Percentiles rank a stretch among this genome's conserved stretches.
phyloP scores from a whole-genome alignment of 1,284 basidiomycete species.

The Cryptococcus deneoformans region DNA sequence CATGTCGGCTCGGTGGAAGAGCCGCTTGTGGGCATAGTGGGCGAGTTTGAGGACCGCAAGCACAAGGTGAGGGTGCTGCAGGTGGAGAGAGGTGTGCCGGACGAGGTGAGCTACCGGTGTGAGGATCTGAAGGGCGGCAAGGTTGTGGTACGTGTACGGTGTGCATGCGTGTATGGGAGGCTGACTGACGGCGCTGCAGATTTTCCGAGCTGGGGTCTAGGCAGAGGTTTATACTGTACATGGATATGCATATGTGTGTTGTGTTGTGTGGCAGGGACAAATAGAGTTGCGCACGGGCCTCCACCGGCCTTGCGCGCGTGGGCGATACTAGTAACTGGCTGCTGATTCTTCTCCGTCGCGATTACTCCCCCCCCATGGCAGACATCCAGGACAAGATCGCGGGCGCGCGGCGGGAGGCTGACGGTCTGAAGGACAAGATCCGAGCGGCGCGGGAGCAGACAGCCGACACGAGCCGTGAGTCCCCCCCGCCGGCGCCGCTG shows the following conservation, averaged over 20 bases:
- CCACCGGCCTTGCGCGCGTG: too few relatives aligned
- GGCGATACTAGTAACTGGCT: too few relatives aligned
- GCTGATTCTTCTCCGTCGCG: too few relatives aligned
- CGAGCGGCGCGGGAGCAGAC: constrained; percentile 58
- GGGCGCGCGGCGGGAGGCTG: constrained; percentile 91
- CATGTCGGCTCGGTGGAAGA: constrained; percentile 60
- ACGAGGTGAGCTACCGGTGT: constrained; percentile 75
- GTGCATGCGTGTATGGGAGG: too few relatives aligned
- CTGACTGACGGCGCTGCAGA: too few relatives aligned
- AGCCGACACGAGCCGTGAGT: constrained; percentile 89
- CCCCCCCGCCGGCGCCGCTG: background rate
- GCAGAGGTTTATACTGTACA: too few relatives aligned
- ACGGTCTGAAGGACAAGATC: constrained; percentile 55
- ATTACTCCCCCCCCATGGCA: too few relatives aligned
- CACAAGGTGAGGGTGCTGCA: constrained; percentile 77
- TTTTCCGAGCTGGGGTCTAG: too few relatives aligned
- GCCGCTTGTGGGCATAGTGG: constrained; percentile 68
- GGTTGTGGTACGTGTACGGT: constrained; percentile 59
- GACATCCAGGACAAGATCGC: constrained; percentile 94
- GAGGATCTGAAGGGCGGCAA: constrained; percentile 84
- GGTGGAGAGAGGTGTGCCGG: constrained; percentile 58
- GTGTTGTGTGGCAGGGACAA: too few relatives aligned
- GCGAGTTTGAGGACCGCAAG: constrained; percentile 73
- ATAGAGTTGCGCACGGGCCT: too few relatives aligned
- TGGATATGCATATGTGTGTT: too few relatives aligned